Evolutionary conservation across 2,329 filamentous ascomycete genomes (phyloP), one percentile per base, ranked within the genome.

Genomic region (Aureobasidium sp.): DNA sequence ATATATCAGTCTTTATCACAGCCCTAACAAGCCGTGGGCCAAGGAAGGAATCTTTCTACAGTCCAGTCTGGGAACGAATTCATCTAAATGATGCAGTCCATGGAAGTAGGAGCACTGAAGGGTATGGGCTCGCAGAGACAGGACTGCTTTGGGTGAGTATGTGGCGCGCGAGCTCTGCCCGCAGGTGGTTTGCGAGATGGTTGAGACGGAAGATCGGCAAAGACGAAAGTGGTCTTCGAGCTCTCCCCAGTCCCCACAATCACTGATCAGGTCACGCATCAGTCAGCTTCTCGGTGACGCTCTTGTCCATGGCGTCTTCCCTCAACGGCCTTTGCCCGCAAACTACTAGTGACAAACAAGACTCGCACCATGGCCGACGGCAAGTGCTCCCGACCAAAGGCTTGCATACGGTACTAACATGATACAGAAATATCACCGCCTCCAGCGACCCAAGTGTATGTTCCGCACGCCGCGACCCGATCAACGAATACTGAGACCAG

Each of bases 401-500:
- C 17, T 10, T 33, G 17, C 7, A 23, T 21, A 40, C 17, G 23
- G 15, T 21, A n/a, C 58, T 61, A 23, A 60, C 45, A 40, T 17
- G 17, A 23, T 21, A 64, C 49, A 66, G 61, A 27, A 62, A 47
- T 61, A 45, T 46, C 50, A 65, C 62, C 62, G 42, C 65, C 75
- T 17, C 73, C 71, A 53, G 74, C 74, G 54, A 67, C 76, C 27
- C 67, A 74, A 67, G 76, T 71, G 76, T 78, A 76, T 68, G 75
- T 49, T 19, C 15, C 25, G 23, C 35, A 50, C 9, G 19, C 51
- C 15, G n/a, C n/a, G 60, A 25, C 46, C 23, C 23, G 5, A 29
- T 15, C 19, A 43, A 47, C 38, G 27, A n/a, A 66, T 69, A 63
- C 61, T 55, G 62, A 63, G 59, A 51, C 51, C 15, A 17, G 46